Percentiles rank a stretch among this genome's conserved stretches.
These are phyloP conservation scores for Neurospora intermedia DNA, from an alignment of 495 filamentous ascomycete species.

Conservation along the genomic window DNA sequence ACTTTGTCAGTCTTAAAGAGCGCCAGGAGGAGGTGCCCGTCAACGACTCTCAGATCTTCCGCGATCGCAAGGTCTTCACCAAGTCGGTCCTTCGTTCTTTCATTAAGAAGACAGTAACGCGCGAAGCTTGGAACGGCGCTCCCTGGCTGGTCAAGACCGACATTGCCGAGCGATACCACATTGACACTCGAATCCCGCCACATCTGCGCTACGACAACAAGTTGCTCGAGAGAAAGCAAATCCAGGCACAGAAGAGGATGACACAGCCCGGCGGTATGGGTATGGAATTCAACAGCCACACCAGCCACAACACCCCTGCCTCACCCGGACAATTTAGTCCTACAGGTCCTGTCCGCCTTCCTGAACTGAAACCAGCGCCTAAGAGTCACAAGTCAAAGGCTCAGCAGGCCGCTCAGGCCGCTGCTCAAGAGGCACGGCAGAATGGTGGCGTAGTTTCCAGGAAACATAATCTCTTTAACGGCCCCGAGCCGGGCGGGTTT, in stretches of 20 bases:
- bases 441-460: constrained; percentile 24
- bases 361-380: constrained; percentile 69
- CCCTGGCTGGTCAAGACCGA: constrained; percentile 90
- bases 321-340: constrained; percentile 25
- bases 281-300: not conserved
- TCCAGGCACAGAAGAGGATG: constrained; percentile 56
- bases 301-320: constrained; percentile 1
- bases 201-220: constrained; percentile 73
- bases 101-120: constrained; percentile 84
- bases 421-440: constrained; percentile 4
- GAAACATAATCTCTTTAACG: constrained; percentile 27
- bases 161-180: constrained; percentile 73
- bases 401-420: constrained; percentile 18
- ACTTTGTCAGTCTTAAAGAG: constrained; percentile 65
- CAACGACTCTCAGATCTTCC: constrained; percentile 70
- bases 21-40: constrained; percentile 63
- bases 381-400: constrained; percentile 65
- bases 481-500: constrained; percentile 26
- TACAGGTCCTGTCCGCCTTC: constrained; percentile 42
- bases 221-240: constrained; percentile 62
- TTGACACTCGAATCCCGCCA: constrained; percentile 71
- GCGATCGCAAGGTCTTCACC: constrained; percentile 88
- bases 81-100: constrained; percentile 90
- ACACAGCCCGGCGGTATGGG: constrained; percentile 36
- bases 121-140: constrained; percentile 87